Evolutionary conservation across 352 stramenopile species (phyloP).

Genomic region (Pythium coloratum): DNA sequence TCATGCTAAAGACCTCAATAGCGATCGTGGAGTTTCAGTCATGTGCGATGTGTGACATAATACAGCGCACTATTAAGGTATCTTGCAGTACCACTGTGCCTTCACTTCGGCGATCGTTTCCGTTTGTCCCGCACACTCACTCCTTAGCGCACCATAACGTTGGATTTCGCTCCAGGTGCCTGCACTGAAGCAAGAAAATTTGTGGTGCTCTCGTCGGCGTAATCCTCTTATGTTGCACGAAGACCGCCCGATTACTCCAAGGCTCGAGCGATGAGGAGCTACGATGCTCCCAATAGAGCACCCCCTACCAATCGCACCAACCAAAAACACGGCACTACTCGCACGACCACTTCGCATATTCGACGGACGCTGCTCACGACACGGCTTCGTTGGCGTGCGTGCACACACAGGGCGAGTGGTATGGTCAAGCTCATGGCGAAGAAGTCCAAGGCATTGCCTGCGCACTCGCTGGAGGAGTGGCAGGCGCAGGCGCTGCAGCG

Average conservation of each 20-base stretch:
- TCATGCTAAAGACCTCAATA: too few relatives aligned
- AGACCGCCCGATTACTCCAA: neutral
- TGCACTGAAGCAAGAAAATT: too few relatives aligned
- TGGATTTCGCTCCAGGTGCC: neutral
- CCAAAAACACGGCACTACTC: conserved; percentile 1
- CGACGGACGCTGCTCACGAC: neutral
- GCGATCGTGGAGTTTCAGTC: too few relatives aligned
- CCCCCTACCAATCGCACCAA: conserved; percentile 13
- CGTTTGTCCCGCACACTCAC: neutral
- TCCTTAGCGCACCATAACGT: neutral
- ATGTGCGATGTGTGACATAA: too few relatives aligned
- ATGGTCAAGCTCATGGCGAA: conserved; percentile 45
- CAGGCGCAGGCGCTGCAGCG: conserved; percentile 36
- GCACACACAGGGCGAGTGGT: neutral
- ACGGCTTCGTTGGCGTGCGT: too few relatives aligned
- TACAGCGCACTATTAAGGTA: neutral
- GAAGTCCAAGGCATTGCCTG: conserved; percentile 41
- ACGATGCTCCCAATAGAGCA: conserved; percentile 17
- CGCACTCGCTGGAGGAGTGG: conserved; percentile 45
- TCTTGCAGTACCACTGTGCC: neutral
- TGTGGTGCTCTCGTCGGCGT: neutral
- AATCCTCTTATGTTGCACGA: conserved; percentile 2
- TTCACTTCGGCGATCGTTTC: neutral
- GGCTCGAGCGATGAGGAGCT: neutral
- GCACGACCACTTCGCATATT: conserved; percentile 1